Evolutionary conservation across 148 eudicot species (phyloP).

Genomic region (Hydrangea macrophylla): DNA sequence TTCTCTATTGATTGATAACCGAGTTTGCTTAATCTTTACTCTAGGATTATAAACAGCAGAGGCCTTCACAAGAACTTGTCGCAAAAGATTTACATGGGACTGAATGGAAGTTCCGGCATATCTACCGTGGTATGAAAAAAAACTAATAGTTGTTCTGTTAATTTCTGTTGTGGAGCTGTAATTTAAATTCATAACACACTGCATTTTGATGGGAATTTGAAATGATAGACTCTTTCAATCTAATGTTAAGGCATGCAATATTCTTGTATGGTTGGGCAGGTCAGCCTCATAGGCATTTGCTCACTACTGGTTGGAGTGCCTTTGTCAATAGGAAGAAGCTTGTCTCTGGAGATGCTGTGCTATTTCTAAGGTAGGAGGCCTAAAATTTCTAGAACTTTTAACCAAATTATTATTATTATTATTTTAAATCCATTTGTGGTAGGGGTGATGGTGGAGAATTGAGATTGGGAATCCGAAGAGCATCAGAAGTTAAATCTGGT

Average conservation of each 20-base stretch:
- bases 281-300: conserved; percentile 92
- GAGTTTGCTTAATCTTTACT: conserved; percentile 1
- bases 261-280: conserved; percentile 40
- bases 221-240: not conserved
- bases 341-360: conserved; percentile 94
- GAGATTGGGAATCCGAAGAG: conserved; percentile 83
- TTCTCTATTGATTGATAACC: not conserved
- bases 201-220: not conserved
- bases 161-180: not conserved
- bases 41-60: conserved; percentile 91
- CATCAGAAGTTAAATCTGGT: conserved; percentile 53
- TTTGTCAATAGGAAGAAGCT: conserved; percentile 95
- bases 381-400: not conserved
- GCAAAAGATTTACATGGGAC: conserved; percentile 91
- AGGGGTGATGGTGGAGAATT: conserved; percentile 92
- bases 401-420: not conserved
- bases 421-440: conserved; percentile 5
- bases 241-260: not conserved
- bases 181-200: conserved; percentile 3
- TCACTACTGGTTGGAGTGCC: conserved; percentile 99
- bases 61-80: conserved; percentile 96
- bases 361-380: conserved; percentile 53
- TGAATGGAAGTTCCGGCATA: conserved; percentile 92
- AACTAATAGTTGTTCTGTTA: not conserved
- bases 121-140: conserved; percentile 64